phyloP scores from a whole-genome alignment of 345 rosid genomes.

The Populus deltoides region DNA sequence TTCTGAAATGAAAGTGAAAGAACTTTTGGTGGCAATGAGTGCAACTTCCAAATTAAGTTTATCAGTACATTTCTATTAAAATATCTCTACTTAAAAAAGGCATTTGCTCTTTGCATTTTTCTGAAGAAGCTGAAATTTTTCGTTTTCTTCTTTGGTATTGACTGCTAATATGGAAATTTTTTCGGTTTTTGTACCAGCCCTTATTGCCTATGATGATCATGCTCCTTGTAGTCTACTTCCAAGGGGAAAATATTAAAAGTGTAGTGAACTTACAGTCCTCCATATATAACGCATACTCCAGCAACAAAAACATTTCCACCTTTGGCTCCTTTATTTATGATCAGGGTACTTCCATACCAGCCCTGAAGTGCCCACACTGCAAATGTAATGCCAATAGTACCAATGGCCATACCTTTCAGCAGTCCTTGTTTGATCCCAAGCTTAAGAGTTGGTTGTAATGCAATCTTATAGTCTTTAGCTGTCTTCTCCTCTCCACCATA shows the following conservation, averaged over 20 bases:
- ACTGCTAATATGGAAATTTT: too few relatives aligned
- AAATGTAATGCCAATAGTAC: conserved; percentile 51
- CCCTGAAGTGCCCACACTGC: conserved; percentile 53
- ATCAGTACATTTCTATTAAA: neutral
- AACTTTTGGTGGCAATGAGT: neutral
- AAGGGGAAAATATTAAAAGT: neutral
- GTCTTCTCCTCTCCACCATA: conserved; percentile 48
- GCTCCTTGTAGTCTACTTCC: neutral
- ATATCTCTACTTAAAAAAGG: too few relatives aligned
- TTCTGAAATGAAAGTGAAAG: too few relatives aligned
- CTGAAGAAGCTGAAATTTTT: neutral
- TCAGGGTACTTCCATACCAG: conserved; percentile 48
- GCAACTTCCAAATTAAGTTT: neutral
- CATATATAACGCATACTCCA: conserved; percentile 34
- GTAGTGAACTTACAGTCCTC: conserved; percentile 47
- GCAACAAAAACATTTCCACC: conserved; percentile 47
- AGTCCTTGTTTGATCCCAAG: conserved; percentile 49
- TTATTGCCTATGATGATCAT: too few relatives aligned
- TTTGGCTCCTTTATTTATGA: conserved; percentile 40
- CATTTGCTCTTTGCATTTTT: neutral
- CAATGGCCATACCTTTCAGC: conserved; percentile 48
- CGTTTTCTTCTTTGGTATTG: too few relatives aligned
- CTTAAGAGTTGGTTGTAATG: conserved; percentile 36
- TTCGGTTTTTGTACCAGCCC: too few relatives aligned
- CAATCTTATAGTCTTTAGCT: conserved; percentile 25